Evolutionary conservation across 179 eudicot species (phyloP).

Genomic region (Vitellaria paradoxa): DNA sequence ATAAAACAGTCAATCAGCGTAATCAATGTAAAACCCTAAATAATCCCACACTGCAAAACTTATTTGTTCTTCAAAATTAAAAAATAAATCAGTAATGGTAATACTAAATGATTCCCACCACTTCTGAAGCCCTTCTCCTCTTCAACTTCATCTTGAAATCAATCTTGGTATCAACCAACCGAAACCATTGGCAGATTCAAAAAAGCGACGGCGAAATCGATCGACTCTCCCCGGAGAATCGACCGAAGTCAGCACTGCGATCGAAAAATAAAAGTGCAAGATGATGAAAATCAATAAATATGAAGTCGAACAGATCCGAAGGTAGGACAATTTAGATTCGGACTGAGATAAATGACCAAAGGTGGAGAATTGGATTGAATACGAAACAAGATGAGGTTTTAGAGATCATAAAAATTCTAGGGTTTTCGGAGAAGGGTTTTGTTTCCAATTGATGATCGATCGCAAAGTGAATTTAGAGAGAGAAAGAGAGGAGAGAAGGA

Average conservation of each 20-base stretch:
- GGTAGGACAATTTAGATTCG: neutral
- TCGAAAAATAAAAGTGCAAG: neutral
- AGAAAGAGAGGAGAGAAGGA: neutral
- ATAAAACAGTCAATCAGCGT: neutral
- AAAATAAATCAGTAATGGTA: neutral
- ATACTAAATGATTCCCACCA: conserved; percentile 37
- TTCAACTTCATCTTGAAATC: conserved; percentile 14
- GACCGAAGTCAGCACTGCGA: neutral
- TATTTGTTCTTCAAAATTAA: neutral
- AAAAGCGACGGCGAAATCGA: neutral
- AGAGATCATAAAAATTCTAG: conserved; percentile 11
- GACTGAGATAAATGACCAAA: neutral
- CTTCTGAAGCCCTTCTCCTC: conserved; percentile 38
- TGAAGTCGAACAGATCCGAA: conserved; percentile 1
- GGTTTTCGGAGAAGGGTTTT: conserved; percentile 26
- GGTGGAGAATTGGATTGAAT: neutral
- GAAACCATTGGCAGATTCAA: neutral
- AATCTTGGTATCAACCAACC: neutral
- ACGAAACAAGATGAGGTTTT: neutral
- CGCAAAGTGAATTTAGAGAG: neutral
- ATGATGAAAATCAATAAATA: neutral
- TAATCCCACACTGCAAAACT: neutral
- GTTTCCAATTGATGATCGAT: conserved; percentile 13
- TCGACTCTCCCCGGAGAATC: no score
- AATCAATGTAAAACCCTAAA: neutral